Base-by-base conservation (phyloP, 768 basidiomycete species). In the Cystobasidiopsis lactophilus region DNA sequence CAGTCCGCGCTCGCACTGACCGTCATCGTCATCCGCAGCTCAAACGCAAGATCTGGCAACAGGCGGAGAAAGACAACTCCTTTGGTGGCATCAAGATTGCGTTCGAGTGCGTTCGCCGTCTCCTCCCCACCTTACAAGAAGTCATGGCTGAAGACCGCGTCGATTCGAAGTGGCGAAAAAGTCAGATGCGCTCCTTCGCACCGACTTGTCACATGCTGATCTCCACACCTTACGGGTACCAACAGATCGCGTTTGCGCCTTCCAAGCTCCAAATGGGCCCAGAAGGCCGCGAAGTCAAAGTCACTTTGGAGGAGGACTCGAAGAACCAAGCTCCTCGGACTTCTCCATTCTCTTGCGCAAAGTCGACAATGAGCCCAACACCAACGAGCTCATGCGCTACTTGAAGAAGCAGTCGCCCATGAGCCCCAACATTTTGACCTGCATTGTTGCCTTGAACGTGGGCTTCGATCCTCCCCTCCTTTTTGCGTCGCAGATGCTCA, bases 371-470 rank as follows among this genome's bases (percentile, higher is more conserved):
- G 7, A 33, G 23, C 50, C 52, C 37, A 56, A 52, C 51, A 24
- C 50, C 3, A 40, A 52, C 35, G 52, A 56, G 35, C 31, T 56
- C 19, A 52, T 18, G 3, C 21, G 19, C 3, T 56, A 52, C 51
- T 18, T 56, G 2, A 10, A 43, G 9, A 43, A 35, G 23, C 19
- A 29, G 33, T 23, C 40, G 14, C 19, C 39, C 3, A 26, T 30
- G 13, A 24, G 33, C 21, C 13, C 26, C 23, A 56, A 48, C 44
- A 35, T 56, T 27, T 52, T 56, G 3, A 56, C 50, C 50, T 37
- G 29, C 31, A 56, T 56, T 45, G 45, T 27, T 33, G 55, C 55
- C 14, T 48, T 56, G 30, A 56, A 56, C 38, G 55, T 35, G n/a
- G n/a, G n/a, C n/a, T n/a, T n/a, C n/a, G n/a, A n/a, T n/a, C n/a